These are phyloP conservation scores for Apiospora marii DNA, from an alignment of 2,329 filamentous ascomycete species.

Conservation along the genomic window DNA sequence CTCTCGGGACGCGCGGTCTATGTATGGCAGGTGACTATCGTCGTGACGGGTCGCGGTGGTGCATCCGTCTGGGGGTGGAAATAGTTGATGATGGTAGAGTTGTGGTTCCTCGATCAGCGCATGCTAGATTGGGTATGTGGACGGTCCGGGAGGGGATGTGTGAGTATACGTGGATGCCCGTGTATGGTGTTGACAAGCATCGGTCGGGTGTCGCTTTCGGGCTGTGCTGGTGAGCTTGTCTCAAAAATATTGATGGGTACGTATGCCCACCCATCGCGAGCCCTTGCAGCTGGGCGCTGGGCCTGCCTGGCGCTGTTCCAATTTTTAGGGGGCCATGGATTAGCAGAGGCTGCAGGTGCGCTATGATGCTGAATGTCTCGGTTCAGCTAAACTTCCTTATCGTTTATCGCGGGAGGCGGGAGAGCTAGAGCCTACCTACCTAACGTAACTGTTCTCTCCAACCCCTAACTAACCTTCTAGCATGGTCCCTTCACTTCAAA, in stretches of 20 bases:
- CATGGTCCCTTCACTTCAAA: background rate
- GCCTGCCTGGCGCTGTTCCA: background rate
- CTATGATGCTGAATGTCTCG: background rate
- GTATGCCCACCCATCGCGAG: background rate
- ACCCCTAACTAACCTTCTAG: background rate
- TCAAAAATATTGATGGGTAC: slow-evolving; percentile 10
- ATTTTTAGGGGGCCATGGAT: background rate
- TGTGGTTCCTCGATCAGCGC: background rate
- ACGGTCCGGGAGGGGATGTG: background rate
- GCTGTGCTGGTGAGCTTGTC: slow-evolving; percentile 13
- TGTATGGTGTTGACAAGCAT: slow-evolving; percentile 1
- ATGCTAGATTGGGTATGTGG: background rate
- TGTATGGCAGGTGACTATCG: background rate
- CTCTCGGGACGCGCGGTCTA: background rate
- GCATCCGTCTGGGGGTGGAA: background rate
- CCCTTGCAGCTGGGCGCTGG: background rate
- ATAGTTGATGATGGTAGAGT: background rate
- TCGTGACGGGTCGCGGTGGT: background rate
- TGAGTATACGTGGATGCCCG: background rate
- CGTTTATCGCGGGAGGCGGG: slow-evolving; percentile 13
- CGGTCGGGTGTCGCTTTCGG: background rate
- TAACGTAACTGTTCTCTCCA: background rate
- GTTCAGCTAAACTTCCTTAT: slow-evolving; percentile 13
- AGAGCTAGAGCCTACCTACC: slow-evolving; percentile 7
- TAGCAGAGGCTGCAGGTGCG: background rate